Conservation (phyloP, 306 rosid species). For the Gastrolobium villosum region DNA sequence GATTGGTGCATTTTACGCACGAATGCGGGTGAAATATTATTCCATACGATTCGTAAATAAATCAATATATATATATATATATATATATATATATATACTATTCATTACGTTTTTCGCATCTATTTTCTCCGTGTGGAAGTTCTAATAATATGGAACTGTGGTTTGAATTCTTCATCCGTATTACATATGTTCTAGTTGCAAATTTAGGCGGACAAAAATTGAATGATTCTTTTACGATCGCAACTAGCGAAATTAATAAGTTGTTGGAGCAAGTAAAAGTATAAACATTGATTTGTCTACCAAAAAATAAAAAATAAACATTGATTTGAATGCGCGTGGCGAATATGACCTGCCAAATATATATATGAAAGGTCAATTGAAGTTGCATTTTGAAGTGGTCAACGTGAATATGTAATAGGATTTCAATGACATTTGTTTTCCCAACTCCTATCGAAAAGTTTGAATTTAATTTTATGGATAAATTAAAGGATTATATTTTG, state of each 20-base stretch:
- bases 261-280: constrained; percentile 37
- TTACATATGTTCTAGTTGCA: not conserved
- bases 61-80: no score
- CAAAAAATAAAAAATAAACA: no score
- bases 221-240: constrained; percentile 2
- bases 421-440: constrained; percentile 7
- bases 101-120: not conserved
- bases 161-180: constrained; percentile 13
- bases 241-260: constrained; percentile 12
- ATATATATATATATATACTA: no score
- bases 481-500: no score
- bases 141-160: not conserved
- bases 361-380: constrained; percentile 15
- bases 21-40: constrained; percentile 8
- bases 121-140: not conserved
- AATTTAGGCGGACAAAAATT: not conserved
- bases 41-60: not conserved
- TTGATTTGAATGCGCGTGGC: not conserved
- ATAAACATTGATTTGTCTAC: not conserved
- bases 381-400: constrained; percentile 5
- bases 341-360: not conserved
- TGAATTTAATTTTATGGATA: not conserved
- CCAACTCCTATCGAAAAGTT: not conserved
- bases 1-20: not conserved
- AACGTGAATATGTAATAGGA: not conserved